Base-by-base conservation (phyloP, 768 basidiomycete species). In the Infundibulicybe gibba region DNA sequence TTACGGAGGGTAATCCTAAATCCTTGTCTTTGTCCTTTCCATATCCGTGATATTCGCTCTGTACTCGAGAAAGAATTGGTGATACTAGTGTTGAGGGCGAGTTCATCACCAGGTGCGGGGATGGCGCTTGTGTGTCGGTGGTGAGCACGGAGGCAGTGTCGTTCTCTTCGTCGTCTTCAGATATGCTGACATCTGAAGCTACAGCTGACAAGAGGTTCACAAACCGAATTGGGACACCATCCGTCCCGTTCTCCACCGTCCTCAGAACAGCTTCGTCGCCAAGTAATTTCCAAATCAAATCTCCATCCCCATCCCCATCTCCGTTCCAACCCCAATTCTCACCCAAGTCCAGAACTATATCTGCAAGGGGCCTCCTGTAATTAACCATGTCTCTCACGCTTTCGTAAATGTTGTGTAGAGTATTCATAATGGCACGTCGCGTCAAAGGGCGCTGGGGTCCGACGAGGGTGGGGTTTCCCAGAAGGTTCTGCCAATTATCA, bases 211-310 rank as follows among this genome's bases (percentile, higher is more conserved):
- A 58, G 1, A 80, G 57, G 32, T 72, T 71, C 16, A 81, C 55
- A 52, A 65, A 61, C 6, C 55, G 51, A 11, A 54, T 46, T 5
- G 67, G 49, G n/a, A 49, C 53, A 3, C 49, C 60, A 38, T 50
- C 57, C 12, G 53, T 61, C 3, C 58, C 62, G 1, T 51, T 48
- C 55, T 81, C 81, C 9, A 72, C 71, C 31, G 66, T 69, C 42
- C 79, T 71, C 39, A 79, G 59, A 4, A 87, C 85, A 16, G 82
- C 69, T 62, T 87, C 87, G 49, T 89, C 83, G 3, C 79, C 85
- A 3, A 88, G 62, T 40, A 88, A 75, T 37, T 71, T 73, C 79
- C 84, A 87, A 48, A 75, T 57, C 13, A 58, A 60, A 39, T 73
- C 71, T 21, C 66, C 69, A 41, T 68, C 63, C 19, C 59, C 61